A percentile compares a stretch with the other conserved stretches of the same genome.
Evolutionary conservation across 306 rosid species (phyloP).

Genomic region (Medicago arabica): DNA sequence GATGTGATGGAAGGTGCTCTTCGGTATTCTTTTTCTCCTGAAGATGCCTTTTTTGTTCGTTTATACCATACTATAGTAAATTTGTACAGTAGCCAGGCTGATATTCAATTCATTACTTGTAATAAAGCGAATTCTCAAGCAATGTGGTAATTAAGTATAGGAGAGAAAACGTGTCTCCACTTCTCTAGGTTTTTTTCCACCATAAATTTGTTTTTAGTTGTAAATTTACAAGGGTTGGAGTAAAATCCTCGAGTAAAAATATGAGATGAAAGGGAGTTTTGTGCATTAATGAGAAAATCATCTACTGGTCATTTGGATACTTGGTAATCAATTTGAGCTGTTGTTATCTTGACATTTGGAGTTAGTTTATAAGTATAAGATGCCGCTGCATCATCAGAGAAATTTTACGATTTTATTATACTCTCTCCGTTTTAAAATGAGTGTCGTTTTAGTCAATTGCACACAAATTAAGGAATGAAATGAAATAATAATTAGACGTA

Average conservation of each 20-base stretch:
- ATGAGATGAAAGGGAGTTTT: slow-evolving; percentile 10
- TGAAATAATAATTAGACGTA: too few species aligned
- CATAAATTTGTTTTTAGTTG: background rate
- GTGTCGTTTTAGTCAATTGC: too few species aligned
- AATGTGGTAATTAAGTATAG: slow-evolving; percentile 31
- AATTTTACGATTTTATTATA: too few species aligned
- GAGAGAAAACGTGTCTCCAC: background rate
- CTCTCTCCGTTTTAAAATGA: too few species aligned
- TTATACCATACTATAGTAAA: slow-evolving; percentile 6
- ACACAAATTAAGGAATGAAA: too few species aligned
- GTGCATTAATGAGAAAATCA: slow-evolving; percentile 4
- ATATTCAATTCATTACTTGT: slow-evolving; percentile 37
- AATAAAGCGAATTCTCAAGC: slow-evolving; percentile 30
- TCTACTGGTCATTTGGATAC: background rate
- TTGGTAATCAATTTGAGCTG: too few species aligned
- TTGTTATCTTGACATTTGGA: too few species aligned
- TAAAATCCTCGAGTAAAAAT: background rate
- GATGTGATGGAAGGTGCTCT: slow-evolving; percentile 29
- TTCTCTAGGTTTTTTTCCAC: background rate
- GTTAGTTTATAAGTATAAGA: too few species aligned
- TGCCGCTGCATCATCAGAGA: too few species aligned
- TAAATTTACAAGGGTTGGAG: slow-evolving; percentile 11
- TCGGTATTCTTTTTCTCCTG: slow-evolving; percentile 25
- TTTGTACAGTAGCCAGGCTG: slow-evolving; percentile 30
- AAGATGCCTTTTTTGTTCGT: slow-evolving; percentile 21